These are phyloP conservation scores for Jamesozyma jinghongensis DNA, from an alignment of 805 yeast species.

Conservation along the genomic window DNA sequence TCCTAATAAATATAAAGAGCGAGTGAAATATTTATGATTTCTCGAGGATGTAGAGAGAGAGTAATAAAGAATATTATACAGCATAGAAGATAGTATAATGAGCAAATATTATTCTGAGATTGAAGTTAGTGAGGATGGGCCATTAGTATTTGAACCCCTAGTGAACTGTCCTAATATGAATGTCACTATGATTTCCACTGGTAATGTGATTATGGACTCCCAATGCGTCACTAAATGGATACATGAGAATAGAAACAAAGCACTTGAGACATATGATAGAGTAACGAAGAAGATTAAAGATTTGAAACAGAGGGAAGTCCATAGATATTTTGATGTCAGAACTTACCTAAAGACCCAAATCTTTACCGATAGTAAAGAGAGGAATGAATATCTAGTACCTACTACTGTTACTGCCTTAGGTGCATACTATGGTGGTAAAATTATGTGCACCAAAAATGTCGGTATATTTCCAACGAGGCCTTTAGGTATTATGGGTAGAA, in stretches of 20 bases:
- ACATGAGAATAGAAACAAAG: background rate
- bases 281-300: conserved; percentile 3
- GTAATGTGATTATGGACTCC: conserved; percentile 13
- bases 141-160: conserved; percentile 3
- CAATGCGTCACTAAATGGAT: conserved; percentile 8
- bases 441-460: conserved; percentile 14
- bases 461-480: background rate
- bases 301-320: background rate
- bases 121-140: background rate
- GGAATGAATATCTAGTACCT: conserved; percentile 18
- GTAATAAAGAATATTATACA: no score
- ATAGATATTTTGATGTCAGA: background rate
- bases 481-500: conserved; percentile 7
- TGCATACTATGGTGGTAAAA: conserved; percentile 23
- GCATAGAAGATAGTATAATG: background rate
- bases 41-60: no score
- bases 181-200: conserved; percentile 9
- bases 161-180: background rate
- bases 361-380: conserved; percentile 19
- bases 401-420: conserved; percentile 21
- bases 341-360: conserved; percentile 12
- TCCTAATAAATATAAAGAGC: no score
- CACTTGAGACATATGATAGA: conserved; percentile 7
- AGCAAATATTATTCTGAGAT: background rate
- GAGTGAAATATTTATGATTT: no score